These are phyloP conservation scores for Jacaranda copaia DNA, from an alignment of 257 asterid genomes.

Conservation along the genomic window DNA sequence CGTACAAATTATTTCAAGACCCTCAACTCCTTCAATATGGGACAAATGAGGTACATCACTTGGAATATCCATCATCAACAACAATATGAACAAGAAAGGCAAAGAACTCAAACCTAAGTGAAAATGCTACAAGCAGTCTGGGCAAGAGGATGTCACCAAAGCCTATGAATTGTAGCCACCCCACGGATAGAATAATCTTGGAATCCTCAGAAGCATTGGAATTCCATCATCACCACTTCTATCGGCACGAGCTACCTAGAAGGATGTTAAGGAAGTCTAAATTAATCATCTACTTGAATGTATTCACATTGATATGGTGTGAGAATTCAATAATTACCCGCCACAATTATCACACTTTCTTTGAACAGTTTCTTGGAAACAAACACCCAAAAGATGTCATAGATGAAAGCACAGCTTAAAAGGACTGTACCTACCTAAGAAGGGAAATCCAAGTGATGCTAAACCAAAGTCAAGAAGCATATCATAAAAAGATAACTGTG, in stretches of 20 bases:
- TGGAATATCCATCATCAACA: no score
- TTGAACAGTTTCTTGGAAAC: constrained; percentile 77
- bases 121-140: constrained; percentile 78
- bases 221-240: constrained; percentile 89
- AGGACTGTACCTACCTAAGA: constrained; percentile 90
- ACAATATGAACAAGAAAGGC: not conserved
- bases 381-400: constrained; percentile 97
- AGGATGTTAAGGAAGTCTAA: constrained; percentile 20
- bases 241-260: constrained; percentile 92
- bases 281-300: constrained; percentile 28
- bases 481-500: not conserved
- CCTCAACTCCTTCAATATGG: not conserved
- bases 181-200: constrained; percentile 93
- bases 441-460: constrained; percentile 14
- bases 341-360: constrained; percentile 97
- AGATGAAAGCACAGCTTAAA: constrained; percentile 84
- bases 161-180: constrained; percentile 92
- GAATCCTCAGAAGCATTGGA: constrained; percentile 90
- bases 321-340: constrained; percentile 47
- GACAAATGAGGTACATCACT: no score
- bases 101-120: constrained; percentile 68
- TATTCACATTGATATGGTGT: not conserved
- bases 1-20: not conserved
- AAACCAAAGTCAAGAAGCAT: not conserved
- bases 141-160: constrained; percentile 92